Evolutionary conservation across 163 green algal species (phyloP).

Genomic region (Chlorella variabilis): DNA sequence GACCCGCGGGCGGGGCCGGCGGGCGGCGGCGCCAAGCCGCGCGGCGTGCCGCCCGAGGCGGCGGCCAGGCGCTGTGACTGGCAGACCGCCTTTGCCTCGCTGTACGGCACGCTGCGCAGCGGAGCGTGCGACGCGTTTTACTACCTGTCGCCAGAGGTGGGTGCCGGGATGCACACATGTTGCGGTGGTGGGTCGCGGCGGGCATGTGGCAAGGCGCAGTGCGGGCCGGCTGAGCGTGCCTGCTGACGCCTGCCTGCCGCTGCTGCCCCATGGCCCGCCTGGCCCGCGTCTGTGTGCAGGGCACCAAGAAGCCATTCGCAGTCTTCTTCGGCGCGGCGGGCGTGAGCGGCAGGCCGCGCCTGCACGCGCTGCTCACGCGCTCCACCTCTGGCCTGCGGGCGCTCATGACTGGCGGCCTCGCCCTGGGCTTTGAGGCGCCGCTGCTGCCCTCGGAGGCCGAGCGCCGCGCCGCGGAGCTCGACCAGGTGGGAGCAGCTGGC

Average conservation of each 20-base stretch:
- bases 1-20: neutral
- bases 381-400: slow-evolving; percentile 52
- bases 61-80: slow-evolving; percentile 38
- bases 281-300: slow-evolving; percentile 31
- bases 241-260: too few species aligned
- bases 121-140: slow-evolving; percentile 58
- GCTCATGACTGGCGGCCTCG: slow-evolving; percentile 29
- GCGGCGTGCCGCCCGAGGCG: slow-evolving; percentile 10
- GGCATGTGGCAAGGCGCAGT: too few species aligned
- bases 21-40: slow-evolving; percentile 6
- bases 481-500: slow-evolving; percentile 14
- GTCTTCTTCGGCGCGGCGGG: slow-evolving; percentile 53
- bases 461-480: neutral
- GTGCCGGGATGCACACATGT: neutral
- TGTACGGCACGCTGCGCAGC: slow-evolving; percentile 47
- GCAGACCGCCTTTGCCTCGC: slow-evolving; percentile 50
- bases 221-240: too few species aligned
- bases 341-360: slow-evolving; percentile 24
- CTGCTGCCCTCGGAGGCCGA: slow-evolving; percentile 29
- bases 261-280: neutral
- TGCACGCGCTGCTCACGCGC: slow-evolving; percentile 59
- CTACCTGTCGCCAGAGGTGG: slow-evolving; percentile 44
- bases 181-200: too few species aligned
- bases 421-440: slow-evolving; percentile 46
- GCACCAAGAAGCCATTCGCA: slow-evolving; percentile 46